A percentile compares a stretch with the other conserved stretches of the same genome.
These are phyloP conservation scores for Heliosperma pusillum DNA, from an alignment of 148 eudicot species.

Conservation along the genomic window DNA sequence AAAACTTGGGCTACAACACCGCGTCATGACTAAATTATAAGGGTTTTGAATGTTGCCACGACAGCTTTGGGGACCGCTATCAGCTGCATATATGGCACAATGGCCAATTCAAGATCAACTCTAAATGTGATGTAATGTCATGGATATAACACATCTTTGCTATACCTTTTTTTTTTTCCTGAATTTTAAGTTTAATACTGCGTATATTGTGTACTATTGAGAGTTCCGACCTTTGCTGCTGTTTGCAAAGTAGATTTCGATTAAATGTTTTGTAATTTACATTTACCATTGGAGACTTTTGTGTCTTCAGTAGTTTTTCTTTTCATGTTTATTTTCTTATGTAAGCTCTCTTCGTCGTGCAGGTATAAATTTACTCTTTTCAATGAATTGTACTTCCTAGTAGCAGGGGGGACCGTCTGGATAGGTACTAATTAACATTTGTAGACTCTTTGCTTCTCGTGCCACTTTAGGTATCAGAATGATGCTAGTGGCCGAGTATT, in stretches of 20 bases:
- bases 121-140: background rate
- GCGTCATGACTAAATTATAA: too few species aligned
- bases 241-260: conserved; percentile 1
- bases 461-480: conserved; percentile 6
- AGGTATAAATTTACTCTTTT: conserved; percentile 97
- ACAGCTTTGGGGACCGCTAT: background rate
- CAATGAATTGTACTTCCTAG: conserved; percentile 94
- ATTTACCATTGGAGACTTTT: background rate
- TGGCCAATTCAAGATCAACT: background rate
- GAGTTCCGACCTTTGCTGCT: background rate
- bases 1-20: too few species aligned
- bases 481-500: background rate
- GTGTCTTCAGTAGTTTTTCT: background rate
- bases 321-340: conserved; percentile 10
- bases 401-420: conserved; percentile 97
- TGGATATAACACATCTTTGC: background rate
- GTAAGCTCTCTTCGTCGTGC: conserved; percentile 27
- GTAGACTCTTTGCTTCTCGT: background rate
- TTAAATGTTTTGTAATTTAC: background rate
- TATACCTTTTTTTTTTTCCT: background rate
- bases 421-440: conserved; percentile 52
- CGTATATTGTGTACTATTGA: background rate
- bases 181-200: background rate
- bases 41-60: background rate
- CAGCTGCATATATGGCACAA: background rate